These are phyloP conservation scores for Peronosclerospora sorghi DNA, from an alignment of 352 stramenopile genomes.

Conservation along the genomic window DNA sequence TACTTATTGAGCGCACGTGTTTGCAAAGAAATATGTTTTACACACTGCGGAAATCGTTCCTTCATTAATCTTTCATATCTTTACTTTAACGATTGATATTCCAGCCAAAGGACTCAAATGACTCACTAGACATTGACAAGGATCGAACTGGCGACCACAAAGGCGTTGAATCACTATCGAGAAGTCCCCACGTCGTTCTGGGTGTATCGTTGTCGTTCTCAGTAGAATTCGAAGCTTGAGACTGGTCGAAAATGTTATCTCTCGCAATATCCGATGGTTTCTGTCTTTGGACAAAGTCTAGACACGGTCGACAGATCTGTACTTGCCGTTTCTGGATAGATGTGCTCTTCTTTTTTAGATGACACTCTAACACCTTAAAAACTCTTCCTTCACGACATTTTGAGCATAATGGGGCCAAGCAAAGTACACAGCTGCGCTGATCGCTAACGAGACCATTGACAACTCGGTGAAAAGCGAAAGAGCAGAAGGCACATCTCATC, in stretches of 20 bases:
- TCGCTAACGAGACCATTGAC: conserved; percentile 14
- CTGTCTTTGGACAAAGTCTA: conserved; percentile 17
- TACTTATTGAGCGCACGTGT: no score
- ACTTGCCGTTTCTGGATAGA: conserved; percentile 12
- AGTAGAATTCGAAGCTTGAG: conserved; percentile 14
- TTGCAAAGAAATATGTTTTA: no score
- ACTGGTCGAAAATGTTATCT: conserved; percentile 4
- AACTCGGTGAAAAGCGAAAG: conserved; percentile 9
- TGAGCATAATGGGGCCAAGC: conserved; percentile 16
- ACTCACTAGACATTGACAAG: conserved; percentile 19
- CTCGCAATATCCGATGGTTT: conserved; percentile 14
- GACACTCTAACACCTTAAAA: conserved; percentile 9
- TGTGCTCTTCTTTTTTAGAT: conserved; percentile 14
- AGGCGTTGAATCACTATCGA: conserved; percentile 14
- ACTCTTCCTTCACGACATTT: conserved; percentile 16
- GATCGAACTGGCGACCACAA: conserved; percentile 19
- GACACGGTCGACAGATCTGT: conserved; percentile 14
- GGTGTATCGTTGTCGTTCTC: conserved; percentile 2
- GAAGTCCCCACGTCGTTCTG: conserved; percentile 15
- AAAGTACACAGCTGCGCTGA: conserved; percentile 14
- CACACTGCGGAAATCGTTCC: conserved; percentile 81
- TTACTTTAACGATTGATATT: no score
- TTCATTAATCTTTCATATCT: background rate
- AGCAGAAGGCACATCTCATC: conserved; percentile 14
- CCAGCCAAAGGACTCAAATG: conserved; percentile 18